phyloP scores from a whole-genome alignment of 495 filamentous ascomycete species.

The Aspergillus conjunctus region DNA sequence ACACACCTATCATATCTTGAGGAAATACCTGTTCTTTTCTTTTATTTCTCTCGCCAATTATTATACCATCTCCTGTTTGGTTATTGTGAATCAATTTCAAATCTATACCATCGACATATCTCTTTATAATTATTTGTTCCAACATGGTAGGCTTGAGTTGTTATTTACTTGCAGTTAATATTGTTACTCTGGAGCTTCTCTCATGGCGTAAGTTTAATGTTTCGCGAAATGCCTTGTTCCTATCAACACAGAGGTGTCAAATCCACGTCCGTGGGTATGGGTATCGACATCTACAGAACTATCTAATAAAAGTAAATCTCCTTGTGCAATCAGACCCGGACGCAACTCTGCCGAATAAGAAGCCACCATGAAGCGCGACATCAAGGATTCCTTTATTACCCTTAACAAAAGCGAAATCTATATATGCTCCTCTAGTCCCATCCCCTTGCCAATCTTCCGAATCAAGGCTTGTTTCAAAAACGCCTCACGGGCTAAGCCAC shows the following conservation, averaged over 20 bases:
- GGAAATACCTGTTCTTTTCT: slow-evolving; percentile 7
- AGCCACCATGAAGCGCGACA: no score
- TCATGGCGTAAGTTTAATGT: no score
- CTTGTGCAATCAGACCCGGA: no score
- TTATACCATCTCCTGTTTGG: neutral
- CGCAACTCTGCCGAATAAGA: no score
- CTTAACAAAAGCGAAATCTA: neutral
- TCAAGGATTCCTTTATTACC: no score
- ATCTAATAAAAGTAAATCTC: no score
- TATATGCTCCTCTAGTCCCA: slow-evolving; percentile 62
- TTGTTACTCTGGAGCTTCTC: no score
- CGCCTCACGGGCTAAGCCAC: slow-evolving; percentile 82
- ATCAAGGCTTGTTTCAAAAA: slow-evolving; percentile 88
- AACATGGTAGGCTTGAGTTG: neutral
- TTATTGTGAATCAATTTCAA: slow-evolving; percentile 6
- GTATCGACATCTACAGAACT: no score
- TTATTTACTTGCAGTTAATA: neutral
- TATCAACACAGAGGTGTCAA: no score
- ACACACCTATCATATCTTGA: neutral
- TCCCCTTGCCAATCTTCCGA: slow-evolving; percentile 82
- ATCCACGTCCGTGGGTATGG: no score
- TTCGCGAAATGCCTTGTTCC: no score
- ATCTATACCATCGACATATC: neutral
- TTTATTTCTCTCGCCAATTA: neutral
- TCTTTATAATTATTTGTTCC: neutral